These are phyloP conservation scores for Vigna mungo DNA, from an alignment of 306 rosid genomes.

Conservation along the genomic window DNA sequence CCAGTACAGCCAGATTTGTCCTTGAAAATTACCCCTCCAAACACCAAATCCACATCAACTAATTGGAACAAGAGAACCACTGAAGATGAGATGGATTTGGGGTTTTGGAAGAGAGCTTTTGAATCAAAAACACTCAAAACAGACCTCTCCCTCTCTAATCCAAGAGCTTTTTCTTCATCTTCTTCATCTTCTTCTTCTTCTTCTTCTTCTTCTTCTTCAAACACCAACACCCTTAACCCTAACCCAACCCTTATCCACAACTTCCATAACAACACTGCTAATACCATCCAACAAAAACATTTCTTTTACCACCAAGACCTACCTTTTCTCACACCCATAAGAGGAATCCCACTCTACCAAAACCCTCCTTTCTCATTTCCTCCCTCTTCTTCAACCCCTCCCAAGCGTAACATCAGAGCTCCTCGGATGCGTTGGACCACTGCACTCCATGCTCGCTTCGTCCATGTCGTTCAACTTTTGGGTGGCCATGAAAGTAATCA, in stretches of 20 bases:
- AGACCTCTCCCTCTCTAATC: conserved; percentile 71
- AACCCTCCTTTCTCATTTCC: conserved; percentile 50
- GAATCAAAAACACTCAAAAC: conserved; percentile 53
- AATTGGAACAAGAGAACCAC: conserved; percentile 64
- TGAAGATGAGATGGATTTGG: conserved; percentile 79
- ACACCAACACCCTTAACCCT: background rate
- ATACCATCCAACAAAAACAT: conserved; percentile 42
- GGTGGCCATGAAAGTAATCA: conserved; percentile 92
- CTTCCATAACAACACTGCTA: conserved; percentile 36
- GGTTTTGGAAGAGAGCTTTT: conserved; percentile 84
- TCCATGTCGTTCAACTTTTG: conserved; percentile 91
- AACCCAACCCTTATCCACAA: conserved; percentile 40
- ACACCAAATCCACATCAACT: conserved; percentile 60
- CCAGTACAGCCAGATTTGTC: conserved; percentile 98
- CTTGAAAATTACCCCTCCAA: conserved; percentile 94
- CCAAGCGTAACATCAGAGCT: conserved; percentile 92
- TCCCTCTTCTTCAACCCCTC: conserved; percentile 58
- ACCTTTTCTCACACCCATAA: conserved; percentile 82
- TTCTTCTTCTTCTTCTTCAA: background rate
- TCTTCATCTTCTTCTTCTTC: background rate
- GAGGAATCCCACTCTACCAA: conserved; percentile 94
- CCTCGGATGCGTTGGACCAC: conserved; percentile 99
- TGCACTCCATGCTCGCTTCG: conserved; percentile 94
- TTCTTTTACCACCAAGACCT: conserved; percentile 60
- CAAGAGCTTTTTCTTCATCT: background rate